phyloP scores from a whole-genome alignment of 257 asterid species.

The Plantago elongata region DNA sequence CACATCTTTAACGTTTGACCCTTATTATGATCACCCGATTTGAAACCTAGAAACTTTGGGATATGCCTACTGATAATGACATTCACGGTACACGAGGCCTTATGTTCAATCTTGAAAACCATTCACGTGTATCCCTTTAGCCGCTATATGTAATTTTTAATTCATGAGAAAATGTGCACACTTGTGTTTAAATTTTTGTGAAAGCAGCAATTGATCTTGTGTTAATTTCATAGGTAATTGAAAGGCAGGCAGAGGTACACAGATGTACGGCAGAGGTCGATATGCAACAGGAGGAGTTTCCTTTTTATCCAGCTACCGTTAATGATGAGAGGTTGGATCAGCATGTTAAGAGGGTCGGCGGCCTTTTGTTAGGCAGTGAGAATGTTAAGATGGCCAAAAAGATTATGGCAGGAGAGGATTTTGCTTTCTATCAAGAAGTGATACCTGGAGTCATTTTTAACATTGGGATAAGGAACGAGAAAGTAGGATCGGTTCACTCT shows the following conservation, averaged over 20 bases:
- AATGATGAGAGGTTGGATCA: slow-evolving; percentile 50
- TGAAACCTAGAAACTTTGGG: too few relatives aligned
- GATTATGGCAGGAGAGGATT: slow-evolving; percentile 84
- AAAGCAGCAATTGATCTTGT: too few relatives aligned
- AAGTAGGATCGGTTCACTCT: slow-evolving; percentile 51
- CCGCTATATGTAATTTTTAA: too few relatives aligned
- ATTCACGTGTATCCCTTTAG: too few relatives aligned
- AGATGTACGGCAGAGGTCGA: slow-evolving; percentile 50
- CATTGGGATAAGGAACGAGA: slow-evolving; percentile 65
- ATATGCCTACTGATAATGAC: too few relatives aligned
- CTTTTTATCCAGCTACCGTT: slow-evolving; percentile 62
- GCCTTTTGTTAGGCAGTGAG: slow-evolving; percentile 47
- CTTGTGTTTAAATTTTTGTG: too few relatives aligned
- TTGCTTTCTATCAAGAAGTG: slow-evolving; percentile 66
- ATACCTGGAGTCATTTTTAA: slow-evolving; percentile 65
- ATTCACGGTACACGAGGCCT: too few relatives aligned
- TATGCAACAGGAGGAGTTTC: slow-evolving; percentile 46
- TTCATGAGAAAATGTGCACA: too few relatives aligned
- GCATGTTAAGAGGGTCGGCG: slow-evolving; percentile 57
- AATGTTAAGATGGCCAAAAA: slow-evolving; percentile 40
- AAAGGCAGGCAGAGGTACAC: slow-evolving; percentile 62
- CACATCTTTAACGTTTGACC: too few relatives aligned
- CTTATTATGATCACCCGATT: too few relatives aligned
- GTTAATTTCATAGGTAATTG: slow-evolving; percentile 47
- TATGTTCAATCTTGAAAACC: too few relatives aligned